phyloP scores from a whole-genome alignment of 2,329 filamentous ascomycete species.

The Trichoderma sp. region DNA sequence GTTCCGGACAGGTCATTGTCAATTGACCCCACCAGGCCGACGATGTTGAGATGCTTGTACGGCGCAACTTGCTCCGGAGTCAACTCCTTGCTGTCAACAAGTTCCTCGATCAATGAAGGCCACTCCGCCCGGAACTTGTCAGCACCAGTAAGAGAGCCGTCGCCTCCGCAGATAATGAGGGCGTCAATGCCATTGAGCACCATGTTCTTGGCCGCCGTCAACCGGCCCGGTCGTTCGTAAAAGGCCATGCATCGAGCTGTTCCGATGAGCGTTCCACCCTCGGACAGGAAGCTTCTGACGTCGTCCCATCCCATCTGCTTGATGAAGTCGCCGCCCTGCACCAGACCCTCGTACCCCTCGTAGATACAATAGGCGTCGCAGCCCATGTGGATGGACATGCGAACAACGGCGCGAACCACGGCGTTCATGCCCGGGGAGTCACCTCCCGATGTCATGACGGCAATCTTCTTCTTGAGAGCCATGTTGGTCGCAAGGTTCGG shows the following conservation, averaged over 20 bases:
- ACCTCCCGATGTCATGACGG: slow-evolving; percentile 90
- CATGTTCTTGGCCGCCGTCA: slow-evolving; percentile 91
- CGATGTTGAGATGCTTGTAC: slow-evolving; percentile 88
- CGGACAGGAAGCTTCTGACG: slow-evolving; percentile 88
- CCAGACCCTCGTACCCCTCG: slow-evolving; percentile 94
- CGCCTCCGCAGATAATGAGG: slow-evolving; percentile 93
- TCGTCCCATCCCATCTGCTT: slow-evolving; percentile 86
- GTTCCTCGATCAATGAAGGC: slow-evolving; percentile 81
- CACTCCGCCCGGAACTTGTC: slow-evolving; percentile 92
- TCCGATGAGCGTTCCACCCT: slow-evolving; percentile 93
- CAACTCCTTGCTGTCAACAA: slow-evolving; percentile 71
- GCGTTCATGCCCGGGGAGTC: slow-evolving; percentile 96
- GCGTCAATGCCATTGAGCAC: slow-evolving; percentile 90
- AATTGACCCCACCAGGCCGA: slow-evolving; percentile 93
- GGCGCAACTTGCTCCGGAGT: slow-evolving; percentile 67
- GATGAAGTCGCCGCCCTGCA: slow-evolving; percentile 85
- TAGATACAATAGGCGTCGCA: slow-evolving; percentile 80
- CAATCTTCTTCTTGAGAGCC: slow-evolving; percentile 65
- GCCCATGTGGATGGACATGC: slow-evolving; percentile 81
- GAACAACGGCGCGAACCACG: slow-evolving; percentile 83
- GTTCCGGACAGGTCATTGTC: slow-evolving; percentile 98
- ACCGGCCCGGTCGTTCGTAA: slow-evolving; percentile 79
- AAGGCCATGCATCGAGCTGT: slow-evolving; percentile 92
- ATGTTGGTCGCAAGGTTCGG: slow-evolving; percentile 32
- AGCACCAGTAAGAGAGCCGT: slow-evolving; percentile 92